These are phyloP conservation scores for Austroboletus niveus DNA, from an alignment of 1,284 basidiomycete genomes.

Conservation along the genomic window DNA sequence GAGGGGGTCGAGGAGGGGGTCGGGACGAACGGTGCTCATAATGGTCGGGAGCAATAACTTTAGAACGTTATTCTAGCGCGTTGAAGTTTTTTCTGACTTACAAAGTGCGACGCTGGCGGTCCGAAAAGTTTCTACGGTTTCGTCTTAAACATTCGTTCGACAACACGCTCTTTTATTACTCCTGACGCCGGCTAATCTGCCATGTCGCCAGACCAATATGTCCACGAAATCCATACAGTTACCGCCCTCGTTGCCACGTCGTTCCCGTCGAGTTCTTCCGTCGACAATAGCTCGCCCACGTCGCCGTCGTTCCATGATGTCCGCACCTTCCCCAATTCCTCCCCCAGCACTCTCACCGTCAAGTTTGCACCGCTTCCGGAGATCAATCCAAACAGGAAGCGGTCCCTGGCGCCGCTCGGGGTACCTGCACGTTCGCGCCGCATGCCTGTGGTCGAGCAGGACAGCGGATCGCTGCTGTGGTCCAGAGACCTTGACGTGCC, in stretches of 20 bases:
- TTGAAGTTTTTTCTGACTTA: not conserved
- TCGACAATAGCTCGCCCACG: constrained; percentile 13
- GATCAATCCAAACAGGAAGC: constrained; percentile 52
- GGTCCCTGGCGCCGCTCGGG: constrained; percentile 57
- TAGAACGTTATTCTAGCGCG: not conserved
- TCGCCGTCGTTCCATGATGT: constrained; percentile 6
- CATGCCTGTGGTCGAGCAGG: constrained; percentile 17
- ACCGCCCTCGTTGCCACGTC: constrained; percentile 9
- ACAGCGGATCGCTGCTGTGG: constrained; percentile 25
- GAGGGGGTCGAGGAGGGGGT: constrained; percentile 46
- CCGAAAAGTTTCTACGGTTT: not conserved
- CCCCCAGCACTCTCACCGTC: constrained; percentile 36
- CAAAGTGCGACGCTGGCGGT: constrained; percentile 15
- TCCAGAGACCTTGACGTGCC: constrained; percentile 24
- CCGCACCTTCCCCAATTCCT: constrained; percentile 15
- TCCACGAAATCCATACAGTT: constrained; percentile 18
- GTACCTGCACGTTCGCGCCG: constrained; percentile 55
- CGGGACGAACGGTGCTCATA: constrained; percentile 60
- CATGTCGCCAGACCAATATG: constrained; percentile 18
- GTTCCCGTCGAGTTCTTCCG: constrained; percentile 19
- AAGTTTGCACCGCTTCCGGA: constrained; percentile 67
- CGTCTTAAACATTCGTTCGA: constrained; percentile 21
- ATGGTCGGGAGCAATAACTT: constrained; percentile 6
- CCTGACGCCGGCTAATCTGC: not conserved
- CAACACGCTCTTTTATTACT: constrained; percentile 27